These are phyloP conservation scores for Penicillium sp. DNA, from an alignment of 2,329 filamentous ascomycete genomes.

Conservation along the genomic window DNA sequence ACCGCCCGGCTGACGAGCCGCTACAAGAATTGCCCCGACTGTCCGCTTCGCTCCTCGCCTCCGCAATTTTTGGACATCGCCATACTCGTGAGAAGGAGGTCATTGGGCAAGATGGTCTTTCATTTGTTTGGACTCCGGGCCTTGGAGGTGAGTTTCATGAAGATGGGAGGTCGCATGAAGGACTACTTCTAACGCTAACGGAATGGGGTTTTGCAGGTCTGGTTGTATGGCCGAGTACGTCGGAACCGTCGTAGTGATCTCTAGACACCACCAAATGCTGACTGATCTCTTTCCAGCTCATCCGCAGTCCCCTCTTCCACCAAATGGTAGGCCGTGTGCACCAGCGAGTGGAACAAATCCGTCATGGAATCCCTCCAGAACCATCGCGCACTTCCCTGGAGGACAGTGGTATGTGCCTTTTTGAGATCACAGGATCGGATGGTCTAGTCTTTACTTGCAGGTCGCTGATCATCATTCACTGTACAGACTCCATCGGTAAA, in stretches of 20 bases:
- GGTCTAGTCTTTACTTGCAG: background rate
- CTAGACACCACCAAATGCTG: too few species aligned
- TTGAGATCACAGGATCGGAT: background rate
- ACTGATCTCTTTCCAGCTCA: slow-evolving; percentile 26
- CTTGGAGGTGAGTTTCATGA: slow-evolving; percentile 29
- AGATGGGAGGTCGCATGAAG: background rate
- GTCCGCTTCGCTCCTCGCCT: background rate
- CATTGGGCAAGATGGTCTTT: slow-evolving; percentile 19
- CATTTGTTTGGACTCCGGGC: slow-evolving; percentile 26
- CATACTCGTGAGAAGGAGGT: background rate
- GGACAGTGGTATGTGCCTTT: slow-evolving; percentile 23
- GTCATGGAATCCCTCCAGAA: slow-evolving; percentile 39
- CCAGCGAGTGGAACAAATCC: slow-evolving; percentile 36
- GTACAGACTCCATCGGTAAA: slow-evolving; percentile 23
- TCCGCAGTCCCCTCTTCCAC: slow-evolving; percentile 41
- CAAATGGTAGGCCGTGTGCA: slow-evolving; percentile 40
- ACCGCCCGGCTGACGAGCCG: too few species aligned
- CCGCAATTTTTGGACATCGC: background rate
- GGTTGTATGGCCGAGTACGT: slow-evolving; percentile 35
- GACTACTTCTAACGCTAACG: slow-evolving; percentile 2
- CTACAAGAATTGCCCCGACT: too few species aligned
- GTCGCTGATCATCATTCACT: slow-evolving; percentile 1
- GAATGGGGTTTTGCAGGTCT: slow-evolving; percentile 22
- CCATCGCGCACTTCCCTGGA: slow-evolving; percentile 40
- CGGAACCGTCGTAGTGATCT: background rate